Evolutionary conservation across 352 stramenopile genomes (phyloP).

Genomic region (Globisporangium middletonii): DNA sequence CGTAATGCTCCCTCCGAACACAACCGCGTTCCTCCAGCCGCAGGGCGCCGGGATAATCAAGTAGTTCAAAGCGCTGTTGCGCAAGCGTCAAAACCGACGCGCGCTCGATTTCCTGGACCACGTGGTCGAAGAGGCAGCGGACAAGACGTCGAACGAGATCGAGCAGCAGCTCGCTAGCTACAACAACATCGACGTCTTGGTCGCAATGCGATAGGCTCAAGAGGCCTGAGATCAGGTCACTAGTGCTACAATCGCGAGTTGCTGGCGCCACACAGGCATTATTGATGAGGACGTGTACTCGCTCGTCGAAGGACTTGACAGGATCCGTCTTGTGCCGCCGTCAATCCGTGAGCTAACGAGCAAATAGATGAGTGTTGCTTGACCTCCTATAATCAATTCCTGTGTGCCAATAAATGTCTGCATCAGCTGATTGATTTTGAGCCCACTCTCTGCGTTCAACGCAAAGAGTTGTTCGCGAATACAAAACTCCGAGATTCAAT

Average conservation of each 20-base stretch:
- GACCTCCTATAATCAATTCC: no score
- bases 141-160: not conserved
- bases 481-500: no score
- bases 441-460: no score
- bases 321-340: not conserved
- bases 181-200: not conserved
- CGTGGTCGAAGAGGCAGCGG: not conserved
- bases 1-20: not conserved
- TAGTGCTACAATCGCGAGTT: not conserved
- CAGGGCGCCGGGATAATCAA: not conserved
- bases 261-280: not conserved
- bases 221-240: not conserved
- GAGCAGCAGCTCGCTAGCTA: not conserved
- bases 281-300: not conserved
- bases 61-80: not conserved
- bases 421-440: no score
- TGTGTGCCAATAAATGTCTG: no score
- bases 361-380: no score
- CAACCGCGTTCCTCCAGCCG: not conserved
- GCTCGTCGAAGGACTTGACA: not conserved
- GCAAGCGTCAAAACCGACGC: not conserved
- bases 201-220: not conserved
- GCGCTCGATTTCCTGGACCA: not conserved
- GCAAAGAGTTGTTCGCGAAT: no score
- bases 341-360: not conserved